Percentiles rank a stretch among this genome's conserved stretches.
These are phyloP conservation scores for Globisporangium splendens DNA, from an alignment of 352 stramenopile genomes.

Conservation along the genomic window DNA sequence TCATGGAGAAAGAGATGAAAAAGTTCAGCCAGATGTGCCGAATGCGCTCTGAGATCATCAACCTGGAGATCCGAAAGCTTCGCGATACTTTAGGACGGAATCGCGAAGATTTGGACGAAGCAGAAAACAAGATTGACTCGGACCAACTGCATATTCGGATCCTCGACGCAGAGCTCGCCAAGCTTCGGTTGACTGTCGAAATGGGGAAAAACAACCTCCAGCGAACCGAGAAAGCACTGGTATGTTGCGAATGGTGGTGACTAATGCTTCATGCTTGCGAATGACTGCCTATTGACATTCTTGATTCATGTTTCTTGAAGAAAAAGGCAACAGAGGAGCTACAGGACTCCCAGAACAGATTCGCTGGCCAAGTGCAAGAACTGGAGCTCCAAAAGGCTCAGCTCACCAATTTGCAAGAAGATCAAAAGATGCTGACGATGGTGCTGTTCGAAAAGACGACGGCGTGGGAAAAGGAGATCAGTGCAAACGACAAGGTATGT, in stretches of 20 bases:
- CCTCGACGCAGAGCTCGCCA: conserved; percentile 59
- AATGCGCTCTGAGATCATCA: conserved; percentile 52
- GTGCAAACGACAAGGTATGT: conserved; percentile 37
- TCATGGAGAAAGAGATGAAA: conserved; percentile 72
- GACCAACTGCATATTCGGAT: conserved; percentile 57
- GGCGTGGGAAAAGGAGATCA: conserved; percentile 66
- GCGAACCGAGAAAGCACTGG: conserved; percentile 45
- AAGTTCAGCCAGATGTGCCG: conserved; percentile 67
- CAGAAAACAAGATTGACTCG: conserved; percentile 72
- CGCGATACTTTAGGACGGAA: conserved; percentile 35
- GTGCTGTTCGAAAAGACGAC: conserved; percentile 74
- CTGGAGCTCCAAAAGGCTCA: conserved; percentile 26
- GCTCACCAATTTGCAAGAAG: conserved; percentile 40
- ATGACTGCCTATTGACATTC: too few relatives aligned
- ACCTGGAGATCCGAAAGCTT: conserved; percentile 54
- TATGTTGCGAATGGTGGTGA: too few relatives aligned
- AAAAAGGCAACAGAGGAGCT: conserved; percentile 58
- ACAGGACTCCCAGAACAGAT: conserved; percentile 28
- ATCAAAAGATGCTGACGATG: conserved; percentile 49
- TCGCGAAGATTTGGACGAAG: conserved; percentile 53
- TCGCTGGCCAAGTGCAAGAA: conserved; percentile 28
- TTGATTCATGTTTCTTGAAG: conserved; percentile 15
- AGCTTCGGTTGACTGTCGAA: conserved; percentile 61
- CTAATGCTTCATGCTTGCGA: too few relatives aligned
- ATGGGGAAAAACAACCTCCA: conserved; percentile 49